These are phyloP conservation scores for Aspergillus jensenii DNA, from an alignment of 2,329 filamentous ascomycete genomes.

Conservation along the genomic window DNA sequence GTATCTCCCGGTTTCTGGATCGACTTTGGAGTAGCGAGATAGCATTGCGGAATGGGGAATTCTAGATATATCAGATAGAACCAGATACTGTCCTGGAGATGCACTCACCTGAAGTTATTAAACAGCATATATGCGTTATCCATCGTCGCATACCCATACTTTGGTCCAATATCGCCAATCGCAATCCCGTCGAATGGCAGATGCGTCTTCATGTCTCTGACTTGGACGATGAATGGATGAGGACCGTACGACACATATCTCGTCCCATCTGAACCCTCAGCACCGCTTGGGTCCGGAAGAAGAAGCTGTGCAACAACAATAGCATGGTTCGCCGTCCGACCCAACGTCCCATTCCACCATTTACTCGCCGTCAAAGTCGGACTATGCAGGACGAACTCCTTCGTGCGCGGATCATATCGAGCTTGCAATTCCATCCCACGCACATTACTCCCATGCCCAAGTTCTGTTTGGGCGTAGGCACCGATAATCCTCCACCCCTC, in stretches of 20 bases:
- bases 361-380: constrained; percentile 54
- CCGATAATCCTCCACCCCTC: constrained; percentile 52
- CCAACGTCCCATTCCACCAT: constrained; percentile 57
- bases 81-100: too few species aligned
- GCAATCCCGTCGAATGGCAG: constrained; percentile 49
- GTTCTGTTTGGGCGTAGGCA: constrained; percentile 53
- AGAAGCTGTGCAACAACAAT: constrained; percentile 55
- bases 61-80: neutral
- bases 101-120: constrained; percentile 39
- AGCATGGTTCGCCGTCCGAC: constrained; percentile 55
- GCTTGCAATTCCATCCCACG: constrained; percentile 51
- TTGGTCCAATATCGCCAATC: constrained; percentile 57
- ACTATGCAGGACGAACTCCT: constrained; percentile 53
- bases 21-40: constrained; percentile 49
- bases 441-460: constrained; percentile 56
- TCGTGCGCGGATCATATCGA: constrained; percentile 45
- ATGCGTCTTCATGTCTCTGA: constrained; percentile 31
- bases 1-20: constrained; percentile 47
- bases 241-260: constrained; percentile 49
- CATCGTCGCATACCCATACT: constrained; percentile 55
- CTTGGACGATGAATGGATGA: constrained; percentile 55
- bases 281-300: neutral
- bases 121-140: constrained; percentile 58
- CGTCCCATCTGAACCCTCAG: neutral
- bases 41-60: constrained; percentile 52